These are phyloP conservation scores for Panellus pusillus DNA, from an alignment of 768 basidiomycete genomes.

Conservation along the genomic window DNA sequence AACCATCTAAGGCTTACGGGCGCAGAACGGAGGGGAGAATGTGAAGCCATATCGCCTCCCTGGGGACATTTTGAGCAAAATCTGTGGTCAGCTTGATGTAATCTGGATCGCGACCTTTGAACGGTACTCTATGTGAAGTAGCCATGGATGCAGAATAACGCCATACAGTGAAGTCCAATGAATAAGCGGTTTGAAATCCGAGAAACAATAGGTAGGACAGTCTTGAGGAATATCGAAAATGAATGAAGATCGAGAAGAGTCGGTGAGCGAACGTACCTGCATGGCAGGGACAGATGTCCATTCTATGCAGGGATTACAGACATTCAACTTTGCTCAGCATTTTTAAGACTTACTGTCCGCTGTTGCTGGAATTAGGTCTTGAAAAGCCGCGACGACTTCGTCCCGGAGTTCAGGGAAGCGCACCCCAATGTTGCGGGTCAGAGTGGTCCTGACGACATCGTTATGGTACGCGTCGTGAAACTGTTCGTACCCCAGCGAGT, in stretches of 20 bases:
- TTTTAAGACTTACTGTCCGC: conserved; percentile 25
- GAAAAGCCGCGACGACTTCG: conserved; percentile 43
- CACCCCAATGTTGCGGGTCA: conserved; percentile 39
- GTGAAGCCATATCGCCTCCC: conserved; percentile 2
- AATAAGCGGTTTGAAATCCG: conserved; percentile 13
- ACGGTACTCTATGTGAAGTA: neutral
- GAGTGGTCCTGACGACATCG: conserved; percentile 29
- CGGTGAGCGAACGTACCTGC: neutral
- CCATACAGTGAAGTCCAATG: conserved; percentile 12
- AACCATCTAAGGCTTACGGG: neutral
- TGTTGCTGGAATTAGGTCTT: conserved; percentile 34
- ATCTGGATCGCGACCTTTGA: conserved; percentile 16
- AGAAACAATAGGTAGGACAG: conserved; percentile 5
- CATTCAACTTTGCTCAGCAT: too few relatives aligned
- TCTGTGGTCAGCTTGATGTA: conserved; percentile 10
- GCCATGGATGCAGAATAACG: neutral
- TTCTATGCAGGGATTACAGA: neutral
- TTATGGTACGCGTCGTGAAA: conserved; percentile 32
- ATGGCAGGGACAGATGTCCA: conserved; percentile 14
- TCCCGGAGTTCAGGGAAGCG: conserved; percentile 42
- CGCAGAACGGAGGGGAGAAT: conserved; percentile 6
- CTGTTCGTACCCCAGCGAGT: conserved; percentile 38
- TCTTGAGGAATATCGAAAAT: neutral
- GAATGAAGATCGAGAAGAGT: neutral
- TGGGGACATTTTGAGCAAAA: conserved; percentile 3